Evolutionary conservation across 805 yeast genomes (phyloP).

Genomic region (Candida silvatica): DNA sequence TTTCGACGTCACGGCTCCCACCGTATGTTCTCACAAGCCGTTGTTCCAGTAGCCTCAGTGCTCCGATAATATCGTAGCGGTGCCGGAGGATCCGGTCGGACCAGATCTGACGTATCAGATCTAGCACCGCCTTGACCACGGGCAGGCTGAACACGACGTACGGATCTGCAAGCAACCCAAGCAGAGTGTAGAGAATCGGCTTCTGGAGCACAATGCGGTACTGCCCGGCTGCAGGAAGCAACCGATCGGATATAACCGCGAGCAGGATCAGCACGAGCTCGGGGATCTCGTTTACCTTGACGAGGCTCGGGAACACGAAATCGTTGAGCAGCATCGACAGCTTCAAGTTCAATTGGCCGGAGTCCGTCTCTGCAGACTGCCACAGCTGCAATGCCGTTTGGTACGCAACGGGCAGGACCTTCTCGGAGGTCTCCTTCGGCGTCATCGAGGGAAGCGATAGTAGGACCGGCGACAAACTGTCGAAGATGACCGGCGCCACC

Average conservation of each 20-base stretch:
- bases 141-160: conserved; percentile 6
- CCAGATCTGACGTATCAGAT: background rate
- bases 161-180: conserved; percentile 21
- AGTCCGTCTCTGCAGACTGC: conserved; percentile 3
- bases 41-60: background rate
- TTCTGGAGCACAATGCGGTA: conserved; percentile 14
- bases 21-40: background rate
- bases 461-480: conserved; percentile 18
- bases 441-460: conserved; percentile 23
- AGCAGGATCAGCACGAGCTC: conserved; percentile 11
- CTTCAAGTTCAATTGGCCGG: conserved; percentile 7
- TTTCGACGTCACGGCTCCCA: background rate
- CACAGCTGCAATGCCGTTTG: conserved; percentile 11
- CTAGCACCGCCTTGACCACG: background rate
- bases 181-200: conserved; percentile 13
- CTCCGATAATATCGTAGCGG: conserved; percentile 1
- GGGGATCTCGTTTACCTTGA: conserved; percentile 19
- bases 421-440: conserved; percentile 13
- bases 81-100: background rate
- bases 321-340: conserved; percentile 18
- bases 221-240: conserved; percentile 10
- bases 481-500: conserved; percentile 14
- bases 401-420: conserved; percentile 17
- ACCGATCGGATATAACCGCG: conserved; percentile 4
- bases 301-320: conserved; percentile 18